Percentiles rank a stretch among this genome's conserved stretches.
Conservation (phyloP, 768 basidiomycete genomes). For the Mycena pura region DNA sequence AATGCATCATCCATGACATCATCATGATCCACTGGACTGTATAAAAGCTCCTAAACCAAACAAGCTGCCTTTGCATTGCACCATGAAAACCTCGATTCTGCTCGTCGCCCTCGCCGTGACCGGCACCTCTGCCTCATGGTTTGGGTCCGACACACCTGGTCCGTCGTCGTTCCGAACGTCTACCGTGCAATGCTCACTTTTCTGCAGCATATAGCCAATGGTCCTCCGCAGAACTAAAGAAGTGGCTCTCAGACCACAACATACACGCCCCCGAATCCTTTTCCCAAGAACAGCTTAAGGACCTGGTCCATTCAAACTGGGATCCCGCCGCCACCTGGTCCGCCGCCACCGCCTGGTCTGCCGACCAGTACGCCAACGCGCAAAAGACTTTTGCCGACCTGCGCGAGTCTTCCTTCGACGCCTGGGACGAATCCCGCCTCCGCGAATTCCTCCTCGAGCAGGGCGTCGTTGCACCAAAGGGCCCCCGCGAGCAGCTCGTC, state of each 20-base stretch:
- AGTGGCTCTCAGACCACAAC: slow-evolving; percentile 74
- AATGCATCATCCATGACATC: no score
- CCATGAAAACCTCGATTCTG: slow-evolving; percentile 39
- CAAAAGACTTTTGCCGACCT: slow-evolving; percentile 67
- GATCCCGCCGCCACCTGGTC: slow-evolving; percentile 58
- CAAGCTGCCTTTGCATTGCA: no score
- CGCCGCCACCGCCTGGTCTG: slow-evolving; percentile 63
- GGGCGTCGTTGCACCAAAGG: slow-evolving; percentile 83
- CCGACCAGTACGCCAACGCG: slow-evolving; percentile 67
- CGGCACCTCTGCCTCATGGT: slow-evolving; percentile 60
- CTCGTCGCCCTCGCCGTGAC: slow-evolving; percentile 42
- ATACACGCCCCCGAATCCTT: slow-evolving; percentile 57
- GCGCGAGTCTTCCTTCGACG: slow-evolving; percentile 69
- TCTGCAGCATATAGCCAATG: slow-evolving; percentile 52
- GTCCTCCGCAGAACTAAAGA: slow-evolving; percentile 67
- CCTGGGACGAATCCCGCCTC: slow-evolving; percentile 85
- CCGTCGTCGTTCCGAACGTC: slow-evolving; percentile 18
- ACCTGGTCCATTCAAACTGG: slow-evolving; percentile 71
- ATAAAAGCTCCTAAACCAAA: no score
- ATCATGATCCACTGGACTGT: no score
- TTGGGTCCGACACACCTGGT: slow-evolving; percentile 46
- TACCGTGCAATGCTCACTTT: background rate
- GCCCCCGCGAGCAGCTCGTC: slow-evolving; percentile 80
- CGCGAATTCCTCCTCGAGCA: slow-evolving; percentile 87
- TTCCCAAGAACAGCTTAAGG: slow-evolving; percentile 49